phyloP scores from a whole-genome alignment of 257 asterid species.

The Fraxinus cuspidata region DNA sequence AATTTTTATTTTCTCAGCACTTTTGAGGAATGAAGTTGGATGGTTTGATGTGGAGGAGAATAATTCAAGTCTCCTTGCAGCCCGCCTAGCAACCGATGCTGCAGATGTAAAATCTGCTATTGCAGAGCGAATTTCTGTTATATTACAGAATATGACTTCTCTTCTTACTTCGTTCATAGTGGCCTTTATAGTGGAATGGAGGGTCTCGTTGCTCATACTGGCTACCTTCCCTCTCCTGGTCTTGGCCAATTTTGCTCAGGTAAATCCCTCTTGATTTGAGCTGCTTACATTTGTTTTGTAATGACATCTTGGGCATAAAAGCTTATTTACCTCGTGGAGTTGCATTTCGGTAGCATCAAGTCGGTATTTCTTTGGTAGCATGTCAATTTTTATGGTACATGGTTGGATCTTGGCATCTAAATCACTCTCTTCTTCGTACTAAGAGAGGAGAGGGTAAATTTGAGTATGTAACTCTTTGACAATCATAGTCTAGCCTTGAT shows the following conservation, averaged over 20 bases:
- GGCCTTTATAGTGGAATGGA: constrained; percentile 97
- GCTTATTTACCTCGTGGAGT: not conserved
- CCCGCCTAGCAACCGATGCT: constrained; percentile 91
- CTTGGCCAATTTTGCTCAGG: constrained; percentile 99
- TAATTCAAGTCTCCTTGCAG: constrained; percentile 86
- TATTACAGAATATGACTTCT: constrained; percentile 95
- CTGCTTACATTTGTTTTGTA: not conserved
- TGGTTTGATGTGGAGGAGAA: constrained; percentile 99
- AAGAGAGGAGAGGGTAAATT: constrained; percentile 44
- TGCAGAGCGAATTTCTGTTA: constrained; percentile 95
- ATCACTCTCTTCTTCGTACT: constrained; percentile 32
- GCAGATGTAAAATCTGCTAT: constrained; percentile 96
- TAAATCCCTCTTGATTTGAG: constrained; percentile 25
- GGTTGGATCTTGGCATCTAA: constrained; percentile 51
- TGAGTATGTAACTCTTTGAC: not conserved
- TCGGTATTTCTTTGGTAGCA: not conserved
- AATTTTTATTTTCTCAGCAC: constrained; percentile 46
- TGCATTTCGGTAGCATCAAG: not conserved
- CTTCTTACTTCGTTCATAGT: constrained; percentile 96
- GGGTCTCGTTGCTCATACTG: constrained; percentile 84
- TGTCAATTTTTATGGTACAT: not conserved
- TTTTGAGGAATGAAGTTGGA: constrained; percentile 93
- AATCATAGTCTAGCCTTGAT: too few species aligned
- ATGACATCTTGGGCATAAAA: not conserved
- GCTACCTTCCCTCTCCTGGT: constrained; percentile 94